Evolutionary conservation across 768 basidiomycete genomes (phyloP).

Genomic region (Lactarius pseudohatsudake): DNA sequence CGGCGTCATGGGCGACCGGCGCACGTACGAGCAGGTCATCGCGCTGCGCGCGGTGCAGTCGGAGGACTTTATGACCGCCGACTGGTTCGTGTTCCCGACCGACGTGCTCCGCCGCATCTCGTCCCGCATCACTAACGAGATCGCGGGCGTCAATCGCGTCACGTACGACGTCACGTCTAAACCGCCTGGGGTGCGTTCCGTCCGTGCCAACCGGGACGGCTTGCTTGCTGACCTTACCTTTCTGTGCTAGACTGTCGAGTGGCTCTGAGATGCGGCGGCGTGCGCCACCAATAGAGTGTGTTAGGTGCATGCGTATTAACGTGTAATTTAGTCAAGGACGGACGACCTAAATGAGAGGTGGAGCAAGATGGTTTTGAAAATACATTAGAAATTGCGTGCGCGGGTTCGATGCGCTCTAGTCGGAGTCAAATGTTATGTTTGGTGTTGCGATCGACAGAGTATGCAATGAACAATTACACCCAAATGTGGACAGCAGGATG

Average conservation of each 20-base stretch:
- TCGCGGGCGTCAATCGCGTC: constrained; percentile 92
- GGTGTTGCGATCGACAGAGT: constrained; percentile 14
- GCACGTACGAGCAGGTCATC: constrained; percentile 98
- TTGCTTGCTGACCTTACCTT: constrained; percentile 4
- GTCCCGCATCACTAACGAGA: constrained; percentile 97
- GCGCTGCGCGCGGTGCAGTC: constrained; percentile 92
- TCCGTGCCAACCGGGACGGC: constrained; percentile 12
- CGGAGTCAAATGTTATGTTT: constrained; percentile 17
- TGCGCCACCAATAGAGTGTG: constrained; percentile 1
- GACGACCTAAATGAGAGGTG: constrained; percentile 22
- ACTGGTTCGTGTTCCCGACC: constrained; percentile 98
- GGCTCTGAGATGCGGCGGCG: constrained; percentile 30
- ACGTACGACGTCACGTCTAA: constrained; percentile 97
- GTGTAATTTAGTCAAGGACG: constrained; percentile 15
- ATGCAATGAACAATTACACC: constrained; percentile 16
- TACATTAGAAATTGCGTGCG: constrained; percentile 27
- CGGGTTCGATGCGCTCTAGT: constrained; percentile 24
- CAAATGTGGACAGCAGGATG: constrained; percentile 10
- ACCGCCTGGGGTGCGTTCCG: constrained; percentile 72
- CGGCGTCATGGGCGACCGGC: constrained; percentile 94
- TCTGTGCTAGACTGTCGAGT: constrained; percentile 35
- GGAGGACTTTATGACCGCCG: constrained; percentile 99
- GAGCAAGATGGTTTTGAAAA: constrained; percentile 16
- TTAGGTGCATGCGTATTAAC: constrained; percentile 13
- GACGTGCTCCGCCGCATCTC: constrained; percentile 89